phyloP scores from a whole-genome alignment of 2,329 filamentous ascomycete genomes.

The Curvularia verruculosa region DNA sequence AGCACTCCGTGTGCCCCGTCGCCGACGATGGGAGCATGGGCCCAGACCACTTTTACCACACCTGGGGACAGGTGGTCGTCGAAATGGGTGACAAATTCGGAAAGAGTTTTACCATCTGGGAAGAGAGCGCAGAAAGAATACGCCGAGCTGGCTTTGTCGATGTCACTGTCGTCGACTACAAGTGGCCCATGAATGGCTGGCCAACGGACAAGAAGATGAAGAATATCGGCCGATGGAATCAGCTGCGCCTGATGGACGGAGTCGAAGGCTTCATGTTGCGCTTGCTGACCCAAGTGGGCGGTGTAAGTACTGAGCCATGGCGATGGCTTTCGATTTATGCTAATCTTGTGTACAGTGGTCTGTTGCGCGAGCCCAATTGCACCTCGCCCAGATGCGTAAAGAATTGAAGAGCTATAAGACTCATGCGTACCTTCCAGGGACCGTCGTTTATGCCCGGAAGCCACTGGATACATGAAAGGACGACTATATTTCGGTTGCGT shows the following conservation, averaged over 20 bases:
- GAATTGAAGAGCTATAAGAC: slow-evolving; percentile 41
- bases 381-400: slow-evolving; percentile 47
- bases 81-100: slow-evolving; percentile 48
- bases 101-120: slow-evolving; percentile 47
- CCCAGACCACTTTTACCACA: slow-evolving; percentile 45
- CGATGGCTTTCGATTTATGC: neutral
- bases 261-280: slow-evolving; percentile 48
- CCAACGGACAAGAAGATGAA: slow-evolving; percentile 38
- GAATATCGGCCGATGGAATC: slow-evolving; percentile 48
- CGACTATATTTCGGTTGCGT: neutral
- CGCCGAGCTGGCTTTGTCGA: slow-evolving; percentile 45
- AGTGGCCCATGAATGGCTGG: slow-evolving; percentile 49
- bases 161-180: slow-evolving; percentile 38
- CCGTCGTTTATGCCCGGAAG: slow-evolving; percentile 47
- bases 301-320: slow-evolving; percentile 26
- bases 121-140: slow-evolving; percentile 42
- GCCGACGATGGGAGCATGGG: slow-evolving; percentile 51
- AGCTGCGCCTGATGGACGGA: slow-evolving; percentile 45
- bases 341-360: slow-evolving; percentile 33
- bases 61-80: slow-evolving; percentile 44
- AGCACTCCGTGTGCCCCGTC: slow-evolving; percentile 50
- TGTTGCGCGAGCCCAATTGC: slow-evolving; percentile 42
- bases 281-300: slow-evolving; percentile 44
- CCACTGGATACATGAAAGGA: slow-evolving; percentile 26
- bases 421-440: slow-evolving; percentile 47